Conservation (phyloP, 306 rosid species). For the Prunus padus region DNA sequence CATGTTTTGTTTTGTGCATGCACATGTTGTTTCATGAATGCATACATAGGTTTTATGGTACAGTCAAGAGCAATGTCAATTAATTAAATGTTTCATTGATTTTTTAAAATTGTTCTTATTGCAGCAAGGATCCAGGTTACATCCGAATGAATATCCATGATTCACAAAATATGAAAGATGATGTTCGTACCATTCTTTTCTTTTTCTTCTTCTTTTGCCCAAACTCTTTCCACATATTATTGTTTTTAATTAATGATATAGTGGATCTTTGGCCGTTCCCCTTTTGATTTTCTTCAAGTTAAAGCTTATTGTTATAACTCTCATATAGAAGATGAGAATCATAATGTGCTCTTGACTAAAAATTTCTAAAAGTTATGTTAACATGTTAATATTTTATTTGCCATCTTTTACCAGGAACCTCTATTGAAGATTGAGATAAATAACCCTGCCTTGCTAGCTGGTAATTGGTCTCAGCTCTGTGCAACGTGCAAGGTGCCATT, state of each 20-base stretch:
- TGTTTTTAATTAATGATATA: not conserved
- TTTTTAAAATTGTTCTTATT: conserved; percentile 16
- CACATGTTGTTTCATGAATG: not conserved
- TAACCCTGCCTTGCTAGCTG: conserved; percentile 88
- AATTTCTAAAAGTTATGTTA: not conserved
- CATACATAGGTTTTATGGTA: not conserved
- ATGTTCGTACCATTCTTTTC: conserved; percentile 48
- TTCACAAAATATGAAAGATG: conserved; percentile 76
- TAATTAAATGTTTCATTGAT: not conserved
- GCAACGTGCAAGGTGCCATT: conserved; percentile 80
- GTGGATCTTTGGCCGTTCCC: not conserved
- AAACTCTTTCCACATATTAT: not conserved
- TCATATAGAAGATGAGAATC: not conserved
- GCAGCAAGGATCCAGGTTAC: conserved; percentile 99
- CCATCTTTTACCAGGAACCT: conserved; percentile 64
- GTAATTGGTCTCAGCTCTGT: conserved; percentile 87
- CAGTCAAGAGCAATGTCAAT: not conserved
- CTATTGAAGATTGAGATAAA: conserved; percentile 87
- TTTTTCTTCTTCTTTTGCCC: not conserved
- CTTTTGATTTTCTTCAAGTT: not conserved
- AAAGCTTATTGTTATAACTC: not conserved
- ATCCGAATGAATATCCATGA: conserved; percentile 63
- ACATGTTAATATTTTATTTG: conserved; percentile 16
- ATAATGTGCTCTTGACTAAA: not conserved
- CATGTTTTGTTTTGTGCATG: not conserved